These are phyloP conservation scores for Nepenthes alata DNA, from an alignment of 179 eudicot species.

Conservation along the genomic window DNA sequence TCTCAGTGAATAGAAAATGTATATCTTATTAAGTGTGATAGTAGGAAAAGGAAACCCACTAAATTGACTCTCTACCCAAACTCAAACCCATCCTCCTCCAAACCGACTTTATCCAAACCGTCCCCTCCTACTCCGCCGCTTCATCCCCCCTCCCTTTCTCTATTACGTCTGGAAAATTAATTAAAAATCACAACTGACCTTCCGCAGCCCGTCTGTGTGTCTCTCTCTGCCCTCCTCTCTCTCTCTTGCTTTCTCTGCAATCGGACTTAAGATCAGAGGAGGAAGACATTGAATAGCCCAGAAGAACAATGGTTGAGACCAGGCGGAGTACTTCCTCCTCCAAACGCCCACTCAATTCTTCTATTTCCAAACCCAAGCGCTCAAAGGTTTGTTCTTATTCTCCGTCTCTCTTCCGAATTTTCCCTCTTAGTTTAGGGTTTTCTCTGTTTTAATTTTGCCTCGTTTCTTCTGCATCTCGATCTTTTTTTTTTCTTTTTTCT, in stretches of 20 bases:
- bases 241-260: not conserved
- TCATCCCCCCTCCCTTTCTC: too few relatives aligned
- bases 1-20: too few relatives aligned
- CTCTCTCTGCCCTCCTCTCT: not conserved
- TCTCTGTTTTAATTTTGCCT: not conserved
- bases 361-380: constrained; percentile 55
- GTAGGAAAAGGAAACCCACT: too few relatives aligned
- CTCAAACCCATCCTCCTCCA: too few relatives aligned
- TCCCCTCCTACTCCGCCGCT: too few relatives aligned
- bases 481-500: constrained; percentile 11
- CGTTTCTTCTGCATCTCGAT: not conserved
- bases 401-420: constrained; percentile 1
- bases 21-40: too few relatives aligned
- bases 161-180: too few relatives aligned
- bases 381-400: constrained; percentile 40
- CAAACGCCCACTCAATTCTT: constrained; percentile 49
- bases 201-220: not conserved
- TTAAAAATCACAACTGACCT: too few relatives aligned
- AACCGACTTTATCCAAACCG: too few relatives aligned
- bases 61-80: too few relatives aligned
- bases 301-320: constrained; percentile 62
- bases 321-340: constrained; percentile 76
- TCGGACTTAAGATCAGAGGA: constrained; percentile 6
- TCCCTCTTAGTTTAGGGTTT: not conserved
- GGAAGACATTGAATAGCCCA: not conserved